Base-by-base conservation (phyloP, 2,329 filamentous ascomycete genomes). In the Basipetospora sp. region DNA sequence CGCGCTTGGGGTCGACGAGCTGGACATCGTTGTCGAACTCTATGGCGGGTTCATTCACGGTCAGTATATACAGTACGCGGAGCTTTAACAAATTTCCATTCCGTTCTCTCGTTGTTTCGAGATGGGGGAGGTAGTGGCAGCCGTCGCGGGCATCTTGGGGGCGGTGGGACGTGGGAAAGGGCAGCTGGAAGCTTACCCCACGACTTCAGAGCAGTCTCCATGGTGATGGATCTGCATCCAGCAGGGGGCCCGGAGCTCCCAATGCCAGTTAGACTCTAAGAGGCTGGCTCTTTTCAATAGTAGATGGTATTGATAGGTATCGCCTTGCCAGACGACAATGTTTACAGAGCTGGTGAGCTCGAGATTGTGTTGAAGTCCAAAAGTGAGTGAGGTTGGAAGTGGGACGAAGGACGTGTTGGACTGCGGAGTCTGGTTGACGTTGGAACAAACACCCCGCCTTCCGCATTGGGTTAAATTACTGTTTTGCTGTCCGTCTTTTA, bases 21-120 rank as follows among this genome's bases (percentile, higher is more conserved):
- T 79, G 71, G 60, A 86, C 66, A 43, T 80, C 77, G 58, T 93
- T 93, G 56, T 93, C 84, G 53, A 90, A 74, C 69, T 94, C 88
- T 93, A 43, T 28, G n/a, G n/a, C n/a, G 39, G 38, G 29, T n/a
- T n/a, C n/a, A 11, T 27, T 30, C 17, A 44, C 22, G 11, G 20
- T 44, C 26, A 44, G 40, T 16, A 26, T 17, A 14, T n/a, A n/a
- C n/a, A n/a, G n/a, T n/a, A n/a, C n/a, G n/a, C n/a, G n/a, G n/a
- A n/a, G n/a, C n/a, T n/a, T n/a, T n/a, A n/a, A n/a, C n/a, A n/a
- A n/a, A n/a, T n/a, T n/a, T n/a, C n/a, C n/a, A n/a, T n/a, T n/a
- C n/a, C n/a, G n/a, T n/a, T n/a, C n/a, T n/a, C n/a, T n/a, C n/a
- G n/a, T n/a, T n/a, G n/a, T n/a, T n/a, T n/a, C n/a, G 22, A 25